A percentile compares a stretch with the other conserved stretches of the same genome.
phyloP scores from a whole-genome alignment of 2,329 filamentous ascomycete species.

The Paecilomyces sp. region DNA sequence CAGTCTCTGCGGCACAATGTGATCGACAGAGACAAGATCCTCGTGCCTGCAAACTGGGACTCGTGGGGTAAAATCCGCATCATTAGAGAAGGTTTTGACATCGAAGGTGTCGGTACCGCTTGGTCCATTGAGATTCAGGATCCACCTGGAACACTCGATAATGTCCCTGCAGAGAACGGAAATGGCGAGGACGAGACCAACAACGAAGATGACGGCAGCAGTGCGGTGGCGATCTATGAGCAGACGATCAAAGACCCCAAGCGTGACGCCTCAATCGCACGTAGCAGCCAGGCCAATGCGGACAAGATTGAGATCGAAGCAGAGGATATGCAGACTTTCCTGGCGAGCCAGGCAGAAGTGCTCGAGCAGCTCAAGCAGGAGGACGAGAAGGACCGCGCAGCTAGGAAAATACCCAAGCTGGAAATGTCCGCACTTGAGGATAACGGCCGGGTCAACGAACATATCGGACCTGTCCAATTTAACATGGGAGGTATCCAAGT shows the following conservation, averaged over 20 bases:
- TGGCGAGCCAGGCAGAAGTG: slow-evolving; percentile 65
- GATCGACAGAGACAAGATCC: slow-evolving; percentile 87
- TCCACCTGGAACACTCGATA: slow-evolving; percentile 22
- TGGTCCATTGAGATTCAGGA: slow-evolving; percentile 81
- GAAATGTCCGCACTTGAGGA: slow-evolving; percentile 31
- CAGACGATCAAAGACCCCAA: slow-evolving; percentile 71
- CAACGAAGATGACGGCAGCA: slow-evolving; percentile 35
- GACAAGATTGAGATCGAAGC: slow-evolving; percentile 53
- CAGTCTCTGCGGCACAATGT: slow-evolving; percentile 81
- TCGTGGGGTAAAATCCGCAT: slow-evolving; percentile 97
- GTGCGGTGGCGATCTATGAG: slow-evolving; percentile 68
- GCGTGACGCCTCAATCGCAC: slow-evolving; percentile 52
- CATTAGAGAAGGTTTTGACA: slow-evolving; percentile 82
- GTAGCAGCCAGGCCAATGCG: slow-evolving; percentile 39
- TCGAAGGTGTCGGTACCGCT: slow-evolving; percentile 73
- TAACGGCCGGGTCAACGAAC: slow-evolving; percentile 54
- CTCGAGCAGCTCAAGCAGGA: slow-evolving; percentile 60
- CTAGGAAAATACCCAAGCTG: slow-evolving; percentile 23
- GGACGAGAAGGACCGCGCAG: slow-evolving; percentile 40
- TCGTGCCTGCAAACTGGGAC: slow-evolving; percentile 96
- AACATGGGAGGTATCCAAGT: slow-evolving; percentile 98
- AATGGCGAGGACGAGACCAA: slow-evolving; percentile 12
- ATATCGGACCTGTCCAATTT: slow-evolving; percentile 92
- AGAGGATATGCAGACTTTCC: slow-evolving; percentile 71
- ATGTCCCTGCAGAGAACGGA: slow-evolving; percentile 17